Evolutionary conservation across 768 basidiomycete genomes (phyloP), one percentile per base, ranked within the genome.

Genomic region (Tulasnella sp.): DNA sequence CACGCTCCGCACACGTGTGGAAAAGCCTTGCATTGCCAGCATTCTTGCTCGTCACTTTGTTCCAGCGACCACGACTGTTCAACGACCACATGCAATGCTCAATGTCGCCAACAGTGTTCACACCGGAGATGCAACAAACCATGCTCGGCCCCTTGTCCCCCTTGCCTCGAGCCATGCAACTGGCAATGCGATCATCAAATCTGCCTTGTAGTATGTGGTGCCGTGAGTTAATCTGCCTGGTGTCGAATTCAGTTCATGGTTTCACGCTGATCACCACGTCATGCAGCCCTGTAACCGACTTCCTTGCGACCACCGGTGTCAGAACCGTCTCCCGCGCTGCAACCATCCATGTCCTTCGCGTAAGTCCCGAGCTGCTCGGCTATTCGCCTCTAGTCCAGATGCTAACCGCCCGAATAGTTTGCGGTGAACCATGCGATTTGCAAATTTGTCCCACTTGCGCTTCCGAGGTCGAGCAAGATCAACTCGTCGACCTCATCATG

Each of bases 181-280:
- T 91, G 91, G 89, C 80, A 67, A 77, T 92, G 91, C 79, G 78
- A 84, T 8, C 91, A 91, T 79, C 78, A 85, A 37, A 76, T 67
- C 0, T 92, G 91, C 75, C 86, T 87, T 3, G 85, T 92, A 9
- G 87, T 90, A 0, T 92, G 91, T 79, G 90, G 91, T 17, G 90
- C 90, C 4, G 91, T 91, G 75, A 83, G 90, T 84, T 11, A 22
- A n/a, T 42, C 1, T 38, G 49, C 12, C 1, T 31, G 25, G 71
- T 31, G 2, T 12, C n/a, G 9, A 39, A n/a, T 72, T 8, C 19
- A 45, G 11, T 36, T 37, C 5, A 19, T 6, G 54, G 3, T 54
- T 38, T 37, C 6, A 29, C 5, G 36, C 54, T 37, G 49, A 19
- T 71, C 14, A n/a, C 90, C 84, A 89, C 19, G 52, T 6, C 3